Evolutionary conservation across 441 rosid genomes (phyloP), one percentile per base, ranked within the genome.

Genomic region (Eutrema salsugineum): DNA sequence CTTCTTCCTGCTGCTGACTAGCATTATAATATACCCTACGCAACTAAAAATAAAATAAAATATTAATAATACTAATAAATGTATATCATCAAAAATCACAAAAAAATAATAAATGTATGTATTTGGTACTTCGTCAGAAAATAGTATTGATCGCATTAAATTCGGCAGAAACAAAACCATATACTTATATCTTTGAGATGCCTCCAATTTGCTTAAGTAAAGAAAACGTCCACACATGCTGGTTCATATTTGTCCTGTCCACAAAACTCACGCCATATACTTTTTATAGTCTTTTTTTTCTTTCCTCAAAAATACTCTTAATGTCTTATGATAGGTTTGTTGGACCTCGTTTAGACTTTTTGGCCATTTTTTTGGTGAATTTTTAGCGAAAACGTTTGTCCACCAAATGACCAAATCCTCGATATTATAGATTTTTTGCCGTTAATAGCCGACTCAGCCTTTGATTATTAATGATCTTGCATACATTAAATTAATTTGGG

Each of bases 1-100:
- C 59, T 62, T 68, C 58, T 74, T 57, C 44, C 44, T 66, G 33
- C 44, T 66, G 33, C 28, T 48, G 40, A 74, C 62, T 66, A 73
- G 22, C 16, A 35, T 3, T 16, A 32, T 1, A 5, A 61, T 56
- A 57, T 57, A 65, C 68, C 44, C 58, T 49, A 67, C 56, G 56
- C 56, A 49, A 50, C 30, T 66, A 33, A 47, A 32, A 7, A 65
- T 28, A 33, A 33, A 33, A 35, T 4, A 35, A 7, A 35, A 0
- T 9, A 9, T 4, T 8, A 7, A 9, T 33, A 1, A 1, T 33
- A 33, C n/a, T 10, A 35, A 9, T 35, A 2, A 8, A 3, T 28
- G 0, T 2, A 3, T 28, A 1, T 28, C 30, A 5, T 28, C 30
- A 28, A 28, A 28, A 28, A 2, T 28, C 5, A 3, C 5, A 28